Evolutionary conservation across 225 moss, liverwort and hornwort genomes (phyloP).

Genomic region (Straminergon stramineum): DNA sequence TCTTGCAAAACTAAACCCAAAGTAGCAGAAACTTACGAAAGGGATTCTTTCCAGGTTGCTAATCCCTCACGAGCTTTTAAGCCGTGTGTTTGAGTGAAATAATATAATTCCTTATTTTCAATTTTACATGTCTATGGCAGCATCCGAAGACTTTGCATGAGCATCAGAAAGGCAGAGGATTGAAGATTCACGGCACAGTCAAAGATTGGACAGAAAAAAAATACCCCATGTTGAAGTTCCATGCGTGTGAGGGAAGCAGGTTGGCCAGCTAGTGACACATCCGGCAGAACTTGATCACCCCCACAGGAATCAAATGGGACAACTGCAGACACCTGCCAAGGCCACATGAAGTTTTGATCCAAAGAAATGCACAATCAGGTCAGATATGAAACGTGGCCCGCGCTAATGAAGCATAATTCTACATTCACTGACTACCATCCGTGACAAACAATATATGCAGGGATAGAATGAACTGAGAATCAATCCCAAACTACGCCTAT

Average conservation of each 20-base stretch:
- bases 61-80: not conserved
- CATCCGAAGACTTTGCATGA: not conserved
- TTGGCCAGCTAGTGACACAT: slow-evolving; percentile 35
- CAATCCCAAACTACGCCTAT: not conserved
- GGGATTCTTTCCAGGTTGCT: not conserved
- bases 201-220: not conserved
- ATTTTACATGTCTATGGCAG: not conserved
- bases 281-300: slow-evolving; percentile 23
- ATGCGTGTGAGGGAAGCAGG: slow-evolving; percentile 7
- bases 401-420: not conserved
- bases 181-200: not conserved
- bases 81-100: not conserved
- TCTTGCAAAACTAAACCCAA: not conserved
- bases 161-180: not conserved
- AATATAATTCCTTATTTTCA: not conserved
- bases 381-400: not conserved
- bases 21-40: not conserved
- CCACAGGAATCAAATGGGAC: slow-evolving; percentile 29
- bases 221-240: slow-evolving; percentile 23
- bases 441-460: not conserved
- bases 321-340: slow-evolving; percentile 58
- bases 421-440: not conserved
- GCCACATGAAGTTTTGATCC: slow-evolving; percentile 36
- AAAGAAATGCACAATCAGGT: slow-evolving; percentile 10
- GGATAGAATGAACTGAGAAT: not conserved